Percentiles rank a stretch among this genome's conserved stretches.
Conservation (phyloP, 2,329 filamentous ascomycete species). For the Dactylellina haptotyla region DNA sequence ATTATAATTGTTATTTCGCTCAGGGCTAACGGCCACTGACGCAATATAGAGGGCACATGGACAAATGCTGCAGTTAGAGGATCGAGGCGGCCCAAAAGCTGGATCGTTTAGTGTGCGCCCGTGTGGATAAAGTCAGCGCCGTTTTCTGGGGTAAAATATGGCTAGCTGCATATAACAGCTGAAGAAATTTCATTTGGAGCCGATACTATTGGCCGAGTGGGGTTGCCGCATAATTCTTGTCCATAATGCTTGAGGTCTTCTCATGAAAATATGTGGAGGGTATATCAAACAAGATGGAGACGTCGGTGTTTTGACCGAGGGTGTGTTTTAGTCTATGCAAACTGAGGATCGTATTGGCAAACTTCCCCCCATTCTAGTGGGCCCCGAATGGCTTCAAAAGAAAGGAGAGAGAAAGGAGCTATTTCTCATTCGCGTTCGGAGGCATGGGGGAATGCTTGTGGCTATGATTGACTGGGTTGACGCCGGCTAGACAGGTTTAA, state of each 20-base stretch:
- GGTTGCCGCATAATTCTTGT: slow-evolving; percentile 9
- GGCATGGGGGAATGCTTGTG: slow-evolving; percentile 16
- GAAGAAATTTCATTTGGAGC: slow-evolving; percentile 45
- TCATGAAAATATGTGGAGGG: slow-evolving; percentile 11
- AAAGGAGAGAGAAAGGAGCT: slow-evolving; percentile 14
- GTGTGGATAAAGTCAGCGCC: slow-evolving; percentile 44
- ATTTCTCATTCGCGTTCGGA: slow-evolving; percentile 26
- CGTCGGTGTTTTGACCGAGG: slow-evolving; percentile 37
- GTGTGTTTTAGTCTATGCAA: background rate
- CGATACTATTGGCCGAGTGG: slow-evolving; percentile 34
- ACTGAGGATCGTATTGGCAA: background rate
- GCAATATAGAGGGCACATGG: slow-evolving; percentile 53
- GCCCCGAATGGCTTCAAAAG: slow-evolving; percentile 7
- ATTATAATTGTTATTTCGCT: slow-evolving; percentile 33
- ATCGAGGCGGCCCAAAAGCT: slow-evolving; percentile 24
- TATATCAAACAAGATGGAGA: background rate
- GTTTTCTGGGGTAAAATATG: slow-evolving; percentile 54
- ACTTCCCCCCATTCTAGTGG: background rate
- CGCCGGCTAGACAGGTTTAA: slow-evolving; percentile 20
- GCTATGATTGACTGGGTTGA: slow-evolving; percentile 10
- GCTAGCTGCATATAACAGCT: slow-evolving; percentile 41
- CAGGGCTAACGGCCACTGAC: slow-evolving; percentile 41
- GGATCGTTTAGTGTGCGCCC: slow-evolving; percentile 16
- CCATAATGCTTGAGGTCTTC: no score
- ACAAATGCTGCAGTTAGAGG: slow-evolving; percentile 49